Evolutionary conservation across 768 basidiomycete species (phyloP), one percentile per base, ranked within the genome.

Genomic region (Leucocoprinus leucothites): DNA sequence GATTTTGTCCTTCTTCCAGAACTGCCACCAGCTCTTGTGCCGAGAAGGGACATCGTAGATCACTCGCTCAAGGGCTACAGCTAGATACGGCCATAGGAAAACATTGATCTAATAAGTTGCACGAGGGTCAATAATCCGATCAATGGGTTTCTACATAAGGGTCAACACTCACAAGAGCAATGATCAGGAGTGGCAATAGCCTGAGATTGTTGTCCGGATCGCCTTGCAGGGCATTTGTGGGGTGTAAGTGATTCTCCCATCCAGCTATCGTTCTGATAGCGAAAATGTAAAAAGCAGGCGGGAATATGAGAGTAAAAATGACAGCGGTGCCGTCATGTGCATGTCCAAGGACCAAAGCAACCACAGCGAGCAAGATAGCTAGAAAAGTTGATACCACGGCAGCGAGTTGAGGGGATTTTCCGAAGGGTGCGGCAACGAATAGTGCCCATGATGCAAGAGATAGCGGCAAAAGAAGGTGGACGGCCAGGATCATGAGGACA

Each of bases 261-360:
- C 86, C 86, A 51, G 80, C 78, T 1, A 91, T 79, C 1, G 82
- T 81, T 43, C 86, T 79, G 8, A 84, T 80, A 6, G 82, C 82
- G 61, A 90, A 91, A 19, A 89, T 76, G 60, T 87, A 91, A 67
- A 84, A 91, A 9, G 81, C 79, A 1, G 90, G 87, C 0, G 90
- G 90, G 62, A 91, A 90, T 21, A 91, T 61, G 45, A 91, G 64
- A 1, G 86, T 80, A 63, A 87, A 86, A 22, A 90, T 67, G 58
- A 84, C 79, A 18, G 85, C 81, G 1, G 70, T 72, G 2, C 67
- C 78, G 1, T 75, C 77, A 1, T 67, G 62, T 1, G 75, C 74
- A 48, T 70, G 36, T 34, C 70, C 67, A 51, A 85, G 71, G 0
- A 86, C 78, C 21, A 87, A 67, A 0, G 84, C 89, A 8, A 89